Conservation (phyloP, 1,284 basidiomycete genomes). For the Trichosporon ovoides region DNA sequence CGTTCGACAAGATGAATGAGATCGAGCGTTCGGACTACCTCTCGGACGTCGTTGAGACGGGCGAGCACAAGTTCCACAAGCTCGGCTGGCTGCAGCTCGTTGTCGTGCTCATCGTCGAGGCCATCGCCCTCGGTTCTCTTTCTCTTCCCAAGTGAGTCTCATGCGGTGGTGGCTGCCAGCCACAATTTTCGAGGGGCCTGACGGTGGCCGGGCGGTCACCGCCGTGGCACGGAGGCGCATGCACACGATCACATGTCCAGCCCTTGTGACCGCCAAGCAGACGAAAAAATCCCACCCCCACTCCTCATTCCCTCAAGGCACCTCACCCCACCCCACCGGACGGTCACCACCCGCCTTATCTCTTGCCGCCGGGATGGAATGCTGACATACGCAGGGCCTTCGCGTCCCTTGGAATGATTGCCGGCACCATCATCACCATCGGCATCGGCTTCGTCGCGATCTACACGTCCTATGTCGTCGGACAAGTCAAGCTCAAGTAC, state of each 20-base stretch:
- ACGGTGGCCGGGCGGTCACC: too few relatives aligned
- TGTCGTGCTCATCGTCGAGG: constrained; percentile 17
- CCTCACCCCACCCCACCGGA: not conserved
- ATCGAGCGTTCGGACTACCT: constrained; percentile 14
- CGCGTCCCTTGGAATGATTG: constrained; percentile 16
- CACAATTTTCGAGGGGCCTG: too few relatives aligned
- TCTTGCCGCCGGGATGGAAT: too few relatives aligned
- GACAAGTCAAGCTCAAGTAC: constrained; percentile 20
- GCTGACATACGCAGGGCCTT: constrained; percentile 15
- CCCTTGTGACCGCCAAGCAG: not conserved
- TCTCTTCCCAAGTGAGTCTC: constrained; percentile 18
- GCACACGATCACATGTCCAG: constrained; percentile 1
- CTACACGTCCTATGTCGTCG: constrained; percentile 17
- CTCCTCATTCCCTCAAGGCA: not conserved
- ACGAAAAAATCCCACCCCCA: not conserved
- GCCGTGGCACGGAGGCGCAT: not conserved
- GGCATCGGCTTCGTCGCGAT: constrained; percentile 15
- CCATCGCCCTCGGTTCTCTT: constrained; percentile 17
- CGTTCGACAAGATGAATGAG: constrained; percentile 12
- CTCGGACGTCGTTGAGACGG: constrained; percentile 7
- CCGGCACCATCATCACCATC: constrained; percentile 14
- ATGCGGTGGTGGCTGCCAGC: not conserved
- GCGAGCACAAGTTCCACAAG: constrained; percentile 20
- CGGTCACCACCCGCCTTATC: too few relatives aligned
- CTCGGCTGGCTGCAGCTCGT: constrained; percentile 19